Evolutionary conservation across 2,329 filamentous ascomycete genomes (phyloP).

Genomic region (Hyphodiscus sp.): DNA sequence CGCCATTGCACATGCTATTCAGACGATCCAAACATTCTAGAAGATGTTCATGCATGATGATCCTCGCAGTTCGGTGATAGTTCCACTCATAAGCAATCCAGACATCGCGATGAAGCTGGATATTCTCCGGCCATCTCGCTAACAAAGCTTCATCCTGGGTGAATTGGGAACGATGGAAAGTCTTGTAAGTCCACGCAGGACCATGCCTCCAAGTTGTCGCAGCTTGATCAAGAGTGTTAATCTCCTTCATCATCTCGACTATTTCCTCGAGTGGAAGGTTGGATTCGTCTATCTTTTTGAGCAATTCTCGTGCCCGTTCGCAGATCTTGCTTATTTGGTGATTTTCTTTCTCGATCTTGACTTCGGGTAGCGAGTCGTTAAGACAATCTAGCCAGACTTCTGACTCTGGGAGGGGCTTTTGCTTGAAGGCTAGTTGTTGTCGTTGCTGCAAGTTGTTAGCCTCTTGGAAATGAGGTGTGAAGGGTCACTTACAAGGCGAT

Average conservation of each 20-base stretch:
- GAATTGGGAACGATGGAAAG: conserved; percentile 15
- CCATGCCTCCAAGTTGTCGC: conserved; percentile 28
- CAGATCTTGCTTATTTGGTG: conserved; percentile 27
- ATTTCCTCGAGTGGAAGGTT: background rate
- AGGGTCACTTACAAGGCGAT: conserved; percentile 26
- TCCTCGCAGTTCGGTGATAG: conserved; percentile 34
- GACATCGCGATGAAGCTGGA: conserved; percentile 33
- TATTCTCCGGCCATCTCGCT: conserved; percentile 12
- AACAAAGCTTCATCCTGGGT: background rate
- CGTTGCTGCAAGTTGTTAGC: conserved; percentile 28
- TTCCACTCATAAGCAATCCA: conserved; percentile 39
- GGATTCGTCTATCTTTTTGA: conserved; percentile 10
- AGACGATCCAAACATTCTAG: conserved; percentile 22
- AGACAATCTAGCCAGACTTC: conserved; percentile 28
- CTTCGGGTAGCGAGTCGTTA: conserved; percentile 25
- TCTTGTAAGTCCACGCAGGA: conserved; percentile 31
- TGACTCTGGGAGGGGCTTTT: conserved; percentile 27
- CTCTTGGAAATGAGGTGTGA: background rate
- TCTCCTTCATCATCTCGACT: conserved; percentile 25
- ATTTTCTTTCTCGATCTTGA: conserved; percentile 27
- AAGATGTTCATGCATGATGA: conserved; percentile 33
- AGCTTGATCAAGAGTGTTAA: conserved; percentile 29
- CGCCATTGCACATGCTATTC: conserved; percentile 10
- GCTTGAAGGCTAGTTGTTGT: conserved; percentile 30
- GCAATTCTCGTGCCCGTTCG: conserved; percentile 27